phyloP scores from a whole-genome alignment of 495 filamentous ascomycete species.

The Podospora comata region DNA sequence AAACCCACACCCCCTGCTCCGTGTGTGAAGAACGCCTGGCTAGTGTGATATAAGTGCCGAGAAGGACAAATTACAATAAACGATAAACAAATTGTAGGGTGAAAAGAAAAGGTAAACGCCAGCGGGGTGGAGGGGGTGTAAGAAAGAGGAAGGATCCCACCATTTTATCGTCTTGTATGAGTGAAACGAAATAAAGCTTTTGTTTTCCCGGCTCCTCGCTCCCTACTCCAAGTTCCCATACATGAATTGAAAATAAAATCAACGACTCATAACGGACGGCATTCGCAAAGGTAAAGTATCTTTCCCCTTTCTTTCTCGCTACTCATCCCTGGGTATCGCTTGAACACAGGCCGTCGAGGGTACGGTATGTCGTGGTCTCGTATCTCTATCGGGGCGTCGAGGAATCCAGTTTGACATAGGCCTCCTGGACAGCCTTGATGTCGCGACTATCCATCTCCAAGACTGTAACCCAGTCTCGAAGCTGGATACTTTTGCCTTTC shows the following conservation, averaged over 20 bases:
- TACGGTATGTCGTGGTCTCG: not conserved
- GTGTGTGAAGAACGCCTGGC: not conserved
- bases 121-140: not conserved
- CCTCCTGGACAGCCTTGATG: slow-evolving; percentile 50
- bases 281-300: too few relatives aligned
- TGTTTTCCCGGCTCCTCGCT: not conserved
- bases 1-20: not conserved
- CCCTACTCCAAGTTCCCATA: not conserved
- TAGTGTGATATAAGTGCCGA: not conserved
- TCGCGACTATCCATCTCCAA: slow-evolving; percentile 62
- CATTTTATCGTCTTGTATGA: not conserved
- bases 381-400: not conserved
- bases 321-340: not conserved
- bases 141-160: not conserved
- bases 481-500: slow-evolving; percentile 62
- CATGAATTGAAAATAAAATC: not conserved
- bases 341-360: not conserved
- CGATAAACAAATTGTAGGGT: not conserved
- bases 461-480: slow-evolving; percentile 63
- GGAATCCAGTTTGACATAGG: slow-evolving; percentile 51
- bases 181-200: not conserved
- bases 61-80: not conserved
- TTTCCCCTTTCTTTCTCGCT: too few relatives aligned
- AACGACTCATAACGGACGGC: not conserved
- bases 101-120: not conserved